Evolutionary conservation across 257 asterid genomes (phyloP).

Genomic region (Solanum arcanum): DNA sequence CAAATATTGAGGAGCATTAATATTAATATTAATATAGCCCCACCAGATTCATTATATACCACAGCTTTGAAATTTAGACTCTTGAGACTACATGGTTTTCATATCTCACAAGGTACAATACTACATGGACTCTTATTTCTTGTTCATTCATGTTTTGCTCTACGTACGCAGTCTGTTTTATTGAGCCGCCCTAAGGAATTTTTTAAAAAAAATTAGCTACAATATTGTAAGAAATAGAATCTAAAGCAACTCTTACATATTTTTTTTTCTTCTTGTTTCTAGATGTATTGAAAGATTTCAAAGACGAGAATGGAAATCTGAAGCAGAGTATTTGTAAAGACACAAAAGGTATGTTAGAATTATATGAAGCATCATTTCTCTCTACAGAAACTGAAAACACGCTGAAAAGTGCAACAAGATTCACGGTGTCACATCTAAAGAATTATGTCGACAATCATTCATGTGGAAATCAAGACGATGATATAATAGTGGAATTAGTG

Average conservation of each 20-base stretch:
- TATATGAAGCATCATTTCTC: conserved; percentile 40
- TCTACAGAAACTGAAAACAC: conserved; percentile 11
- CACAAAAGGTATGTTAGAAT: conserved; percentile 13
- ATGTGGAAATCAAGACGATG: neutral
- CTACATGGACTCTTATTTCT: too few relatives aligned
- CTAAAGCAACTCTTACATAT: neutral
- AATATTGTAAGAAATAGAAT: neutral
- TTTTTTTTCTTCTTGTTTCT: neutral
- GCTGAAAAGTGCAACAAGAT: conserved; percentile 21
- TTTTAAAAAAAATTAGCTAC: neutral
- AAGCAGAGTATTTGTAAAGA: conserved; percentile 11
- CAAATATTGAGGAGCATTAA: neutral
- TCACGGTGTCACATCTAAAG: neutral
- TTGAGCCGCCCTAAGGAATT: too few relatives aligned
- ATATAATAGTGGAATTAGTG: neutral
- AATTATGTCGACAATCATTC: neutral
- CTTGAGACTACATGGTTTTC: neutral
- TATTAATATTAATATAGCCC: neutral
- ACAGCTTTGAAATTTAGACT: conserved; percentile 27
- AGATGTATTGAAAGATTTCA: conserved; percentile 25
- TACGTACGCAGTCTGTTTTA: neutral
- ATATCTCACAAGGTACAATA: neutral
- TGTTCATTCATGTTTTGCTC: too few relatives aligned
- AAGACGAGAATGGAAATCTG: neutral
- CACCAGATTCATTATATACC: conserved; percentile 5